A percentile compares a stretch with the other conserved stretches of the same genome.
Evolutionary conservation across 768 basidiomycete species (phyloP).

Genomic region (Arthromyces matolae): DNA sequence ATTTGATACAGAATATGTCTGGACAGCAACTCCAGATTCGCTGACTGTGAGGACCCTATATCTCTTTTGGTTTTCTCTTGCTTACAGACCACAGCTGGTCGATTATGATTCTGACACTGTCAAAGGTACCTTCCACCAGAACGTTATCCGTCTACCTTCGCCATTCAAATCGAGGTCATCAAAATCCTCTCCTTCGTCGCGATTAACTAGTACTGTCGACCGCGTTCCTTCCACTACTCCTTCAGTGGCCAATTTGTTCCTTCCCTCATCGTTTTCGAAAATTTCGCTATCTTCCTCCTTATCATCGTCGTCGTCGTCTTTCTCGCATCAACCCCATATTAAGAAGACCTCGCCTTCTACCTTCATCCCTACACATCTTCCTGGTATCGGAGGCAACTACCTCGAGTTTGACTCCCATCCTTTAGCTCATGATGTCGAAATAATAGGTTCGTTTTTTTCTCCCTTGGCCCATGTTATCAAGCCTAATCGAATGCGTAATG

Average conservation of each 20-base stretch:
- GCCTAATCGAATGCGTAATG: slow-evolving; percentile 9
- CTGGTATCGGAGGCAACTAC: slow-evolving; percentile 53
- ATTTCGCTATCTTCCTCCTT: slow-evolving; percentile 12
- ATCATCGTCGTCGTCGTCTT: background rate
- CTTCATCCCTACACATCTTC: slow-evolving; percentile 48
- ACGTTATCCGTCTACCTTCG: slow-evolving; percentile 40
- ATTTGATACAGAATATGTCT: slow-evolving; percentile 59
- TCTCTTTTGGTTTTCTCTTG: background rate
- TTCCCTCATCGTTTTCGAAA: slow-evolving; percentile 19
- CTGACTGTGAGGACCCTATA: slow-evolving; percentile 39
- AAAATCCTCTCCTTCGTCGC: slow-evolving; percentile 5
- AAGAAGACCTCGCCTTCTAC: slow-evolving; percentile 29
- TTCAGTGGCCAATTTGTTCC: slow-evolving; percentile 9
- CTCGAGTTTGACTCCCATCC: slow-evolving; percentile 53
- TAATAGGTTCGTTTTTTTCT: slow-evolving; percentile 41
- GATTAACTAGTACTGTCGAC: no score
- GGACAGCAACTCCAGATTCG: slow-evolving; percentile 54
- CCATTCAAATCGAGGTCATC: slow-evolving; percentile 22
- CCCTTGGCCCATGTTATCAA: background rate
- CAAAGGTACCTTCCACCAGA: slow-evolving; percentile 50
- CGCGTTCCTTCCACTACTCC: slow-evolving; percentile 4
- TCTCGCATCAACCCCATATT: no score
- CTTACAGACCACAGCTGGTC: slow-evolving; percentile 36
- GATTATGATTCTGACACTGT: slow-evolving; percentile 48
- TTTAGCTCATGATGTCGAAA: slow-evolving; percentile 45